These are phyloP conservation scores for Talaromyces piceae DNA, from an alignment of 2,329 filamentous ascomycete genomes.

Conservation along the genomic window DNA sequence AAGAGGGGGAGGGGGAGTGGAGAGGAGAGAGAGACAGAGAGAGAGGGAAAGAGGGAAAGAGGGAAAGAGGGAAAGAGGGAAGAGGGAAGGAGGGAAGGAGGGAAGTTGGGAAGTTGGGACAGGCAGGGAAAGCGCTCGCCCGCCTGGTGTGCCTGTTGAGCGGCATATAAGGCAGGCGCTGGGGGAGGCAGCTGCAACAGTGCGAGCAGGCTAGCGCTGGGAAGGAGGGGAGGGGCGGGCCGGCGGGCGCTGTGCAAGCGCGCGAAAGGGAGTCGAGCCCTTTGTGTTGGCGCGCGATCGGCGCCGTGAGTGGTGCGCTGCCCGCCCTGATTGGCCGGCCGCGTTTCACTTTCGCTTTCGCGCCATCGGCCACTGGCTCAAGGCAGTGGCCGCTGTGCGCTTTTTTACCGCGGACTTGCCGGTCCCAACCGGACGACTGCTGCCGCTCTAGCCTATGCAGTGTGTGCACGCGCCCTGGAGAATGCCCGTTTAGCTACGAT, in stretches of 20 bases:
- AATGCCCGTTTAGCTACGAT: too few species aligned
- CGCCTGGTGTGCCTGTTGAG: background rate
- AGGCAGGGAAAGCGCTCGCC: background rate
- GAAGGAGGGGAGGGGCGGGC: slow-evolving; percentile 13
- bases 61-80: background rate
- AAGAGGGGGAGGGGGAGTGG: background rate
- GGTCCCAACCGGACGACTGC: too few species aligned
- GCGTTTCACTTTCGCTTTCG: background rate
- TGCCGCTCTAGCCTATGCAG: too few species aligned
- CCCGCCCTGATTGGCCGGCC: slow-evolving; percentile 2
- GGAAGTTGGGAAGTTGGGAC: background rate
- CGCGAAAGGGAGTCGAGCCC: slow-evolving; percentile 9
- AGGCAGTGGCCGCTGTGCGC: too few species aligned
- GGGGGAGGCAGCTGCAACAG: slow-evolving; percentile 2
- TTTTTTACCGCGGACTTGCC: too few species aligned
- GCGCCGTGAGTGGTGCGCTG: slow-evolving; percentile 20
- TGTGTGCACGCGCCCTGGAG: too few species aligned
- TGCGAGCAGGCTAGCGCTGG: slow-evolving; percentile 12
- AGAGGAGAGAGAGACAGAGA: background rate
- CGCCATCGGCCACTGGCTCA: too few species aligned
- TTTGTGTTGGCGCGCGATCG: slow-evolving; percentile 32
- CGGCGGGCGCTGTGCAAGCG: slow-evolving; percentile 12
- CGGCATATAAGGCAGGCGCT: slow-evolving; percentile 2
- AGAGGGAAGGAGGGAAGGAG: background rate
- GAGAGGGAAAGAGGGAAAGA: background rate